These are phyloP conservation scores for Colletotrichum liaoningense DNA, from an alignment of 2,329 filamentous ascomycete genomes.

Conservation along the genomic window DNA sequence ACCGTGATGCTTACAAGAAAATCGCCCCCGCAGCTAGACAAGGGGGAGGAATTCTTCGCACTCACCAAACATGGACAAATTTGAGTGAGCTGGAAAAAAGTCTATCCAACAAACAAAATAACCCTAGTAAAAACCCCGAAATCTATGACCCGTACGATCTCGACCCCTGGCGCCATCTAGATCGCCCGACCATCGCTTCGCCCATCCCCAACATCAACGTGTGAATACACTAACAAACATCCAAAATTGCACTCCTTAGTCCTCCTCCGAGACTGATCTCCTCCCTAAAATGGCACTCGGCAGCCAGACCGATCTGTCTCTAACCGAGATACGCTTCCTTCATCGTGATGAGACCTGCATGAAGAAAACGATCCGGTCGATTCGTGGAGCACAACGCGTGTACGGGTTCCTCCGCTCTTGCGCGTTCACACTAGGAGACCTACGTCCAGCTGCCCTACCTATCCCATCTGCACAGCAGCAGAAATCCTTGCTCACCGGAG, in stretches of 20 bases:
- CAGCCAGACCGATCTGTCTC: constrained; percentile 7
- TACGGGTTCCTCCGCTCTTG: background rate
- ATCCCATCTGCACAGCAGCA: background rate
- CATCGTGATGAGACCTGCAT: constrained; percentile 11
- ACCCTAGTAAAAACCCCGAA: background rate
- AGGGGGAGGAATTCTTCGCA: background rate
- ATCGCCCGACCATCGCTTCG: background rate
- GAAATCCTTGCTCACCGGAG: background rate
- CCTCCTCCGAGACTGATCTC: background rate
- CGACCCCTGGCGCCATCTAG: background rate
- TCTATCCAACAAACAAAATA: too few relatives aligned
- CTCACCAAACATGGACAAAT: too few relatives aligned
- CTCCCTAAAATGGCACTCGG: background rate
- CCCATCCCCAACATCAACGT: background rate
- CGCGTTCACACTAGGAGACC: background rate
- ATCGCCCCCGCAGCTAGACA: background rate
- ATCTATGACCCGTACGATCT: background rate
- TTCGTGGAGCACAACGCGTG: background rate
- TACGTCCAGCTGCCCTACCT: background rate
- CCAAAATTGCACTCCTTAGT: background rate
- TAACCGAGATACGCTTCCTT: constrained; percentile 1
- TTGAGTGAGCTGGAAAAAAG: background rate
- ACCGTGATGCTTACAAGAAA: constrained; percentile 5
- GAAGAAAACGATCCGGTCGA: constrained; percentile 8
- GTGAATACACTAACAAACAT: background rate